These are phyloP conservation scores for Fraxinus paxiana DNA, from an alignment of 305 asterid genomes.

Conservation along the genomic window DNA sequence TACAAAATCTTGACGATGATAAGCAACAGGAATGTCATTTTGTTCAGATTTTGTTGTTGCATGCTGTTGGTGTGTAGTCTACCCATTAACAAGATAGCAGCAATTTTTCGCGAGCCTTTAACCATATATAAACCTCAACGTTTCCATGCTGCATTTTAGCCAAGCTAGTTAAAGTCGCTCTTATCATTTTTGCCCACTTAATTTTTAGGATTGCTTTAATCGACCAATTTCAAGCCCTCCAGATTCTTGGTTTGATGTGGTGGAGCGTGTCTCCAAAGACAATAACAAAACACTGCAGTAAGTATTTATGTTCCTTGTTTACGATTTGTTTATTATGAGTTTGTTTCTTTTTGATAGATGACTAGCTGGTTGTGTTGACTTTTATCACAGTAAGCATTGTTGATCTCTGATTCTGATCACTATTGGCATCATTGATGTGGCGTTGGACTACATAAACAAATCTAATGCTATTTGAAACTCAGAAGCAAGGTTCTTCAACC, in stretches of 20 bases:
- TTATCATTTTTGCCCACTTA: background rate
- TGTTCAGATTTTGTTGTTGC: background rate
- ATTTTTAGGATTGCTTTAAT: conserved; percentile 1
- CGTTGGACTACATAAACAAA: background rate
- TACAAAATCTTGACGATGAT: background rate
- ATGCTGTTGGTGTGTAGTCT: background rate
- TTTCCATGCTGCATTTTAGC: background rate
- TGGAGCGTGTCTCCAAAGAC: conserved; percentile 91
- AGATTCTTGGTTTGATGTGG: conserved; percentile 98
- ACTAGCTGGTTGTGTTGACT: background rate
- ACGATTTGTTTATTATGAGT: conserved; percentile 28
- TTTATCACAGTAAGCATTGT: background rate
- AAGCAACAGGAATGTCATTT: background rate
- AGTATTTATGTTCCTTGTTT: conserved; percentile 21
- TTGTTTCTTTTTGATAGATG: background rate
- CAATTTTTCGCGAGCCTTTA: background rate
- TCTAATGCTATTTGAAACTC: background rate
- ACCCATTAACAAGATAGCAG: background rate
- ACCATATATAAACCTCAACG: background rate
- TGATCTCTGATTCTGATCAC: background rate
- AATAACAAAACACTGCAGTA: conserved; percentile 89
- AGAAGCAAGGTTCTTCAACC: background rate
- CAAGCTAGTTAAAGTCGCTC: background rate
- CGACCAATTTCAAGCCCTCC: conserved; percentile 96
- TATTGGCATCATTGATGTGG: background rate